Percentiles rank a stretch among this genome's conserved stretches.
These are phyloP conservation scores for Citrus medica DNA, from an alignment of 345 rosid genomes.

Conservation along the genomic window DNA sequence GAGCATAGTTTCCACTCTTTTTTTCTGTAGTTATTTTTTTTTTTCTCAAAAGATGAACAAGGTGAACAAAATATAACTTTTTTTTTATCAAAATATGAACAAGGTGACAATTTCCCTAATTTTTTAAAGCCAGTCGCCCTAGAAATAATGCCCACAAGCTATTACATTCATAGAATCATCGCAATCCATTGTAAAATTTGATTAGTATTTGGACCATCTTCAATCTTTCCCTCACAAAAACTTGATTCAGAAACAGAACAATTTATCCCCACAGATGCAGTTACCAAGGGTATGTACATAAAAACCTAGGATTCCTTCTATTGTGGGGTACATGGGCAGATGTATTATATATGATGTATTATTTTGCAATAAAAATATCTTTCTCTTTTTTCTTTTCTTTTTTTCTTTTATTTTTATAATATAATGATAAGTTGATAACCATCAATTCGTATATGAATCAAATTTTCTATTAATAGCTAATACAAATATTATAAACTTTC, in stretches of 20 bases:
- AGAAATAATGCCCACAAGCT: too few species aligned
- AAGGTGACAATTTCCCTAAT: too few species aligned
- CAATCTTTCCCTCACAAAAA: not conserved
- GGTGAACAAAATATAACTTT: too few species aligned
- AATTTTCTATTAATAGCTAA: not conserved
- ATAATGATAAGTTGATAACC: not conserved
- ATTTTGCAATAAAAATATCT: not conserved
- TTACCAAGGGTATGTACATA: not conserved
- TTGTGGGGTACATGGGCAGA: not conserved
- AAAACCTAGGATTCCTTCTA: constrained; percentile 24
- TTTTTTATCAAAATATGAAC: too few species aligned
- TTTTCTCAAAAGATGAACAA: too few species aligned
- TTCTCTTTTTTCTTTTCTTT: not conserved
- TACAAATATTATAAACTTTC: not conserved
- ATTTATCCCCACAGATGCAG: not conserved
- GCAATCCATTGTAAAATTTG: too few species aligned
- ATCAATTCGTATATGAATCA: not conserved
- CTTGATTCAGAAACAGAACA: not conserved
- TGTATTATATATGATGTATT: not conserved
- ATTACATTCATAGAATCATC: too few species aligned
- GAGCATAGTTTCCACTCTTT: too few species aligned
- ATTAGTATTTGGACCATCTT: not conserved
- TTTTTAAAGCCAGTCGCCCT: too few species aligned
- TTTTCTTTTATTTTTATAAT: too few species aligned
- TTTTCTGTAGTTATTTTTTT: too few species aligned